These are phyloP conservation scores for Spinacia oleracea DNA, from an alignment of 179 eudicot genomes.

Conservation along the genomic window DNA sequence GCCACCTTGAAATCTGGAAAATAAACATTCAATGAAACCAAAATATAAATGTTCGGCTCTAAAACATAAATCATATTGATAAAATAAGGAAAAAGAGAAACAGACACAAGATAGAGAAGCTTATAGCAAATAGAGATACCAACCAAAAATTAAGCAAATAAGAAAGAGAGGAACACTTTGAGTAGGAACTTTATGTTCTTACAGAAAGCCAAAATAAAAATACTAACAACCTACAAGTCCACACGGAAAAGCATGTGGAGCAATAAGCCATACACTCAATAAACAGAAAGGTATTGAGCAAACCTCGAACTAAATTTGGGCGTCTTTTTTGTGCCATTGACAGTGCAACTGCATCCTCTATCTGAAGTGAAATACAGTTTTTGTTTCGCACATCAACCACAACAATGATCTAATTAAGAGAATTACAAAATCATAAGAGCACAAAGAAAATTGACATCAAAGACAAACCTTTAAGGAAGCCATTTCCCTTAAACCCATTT, in stretches of 20 bases:
- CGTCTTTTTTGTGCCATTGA: slow-evolving; percentile 77
- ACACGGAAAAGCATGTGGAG: background rate
- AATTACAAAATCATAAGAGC: background rate
- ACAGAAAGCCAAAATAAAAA: background rate
- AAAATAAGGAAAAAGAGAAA: background rate
- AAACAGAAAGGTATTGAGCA: slow-evolving; percentile 12
- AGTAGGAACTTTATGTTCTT: background rate
- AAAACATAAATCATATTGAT: background rate
- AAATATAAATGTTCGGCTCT: background rate
- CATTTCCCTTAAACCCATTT: slow-evolving; percentile 91
- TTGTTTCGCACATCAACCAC: background rate
- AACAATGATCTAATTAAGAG: background rate
- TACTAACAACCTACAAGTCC: background rate
- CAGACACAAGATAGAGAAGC: background rate
- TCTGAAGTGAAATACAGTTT: slow-evolving; percentile 42
- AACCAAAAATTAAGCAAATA: background rate
- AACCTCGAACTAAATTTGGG: slow-evolving; percentile 60
- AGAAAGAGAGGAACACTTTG: background rate
- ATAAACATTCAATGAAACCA: slow-evolving; percentile 7
- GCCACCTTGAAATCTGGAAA: slow-evolving; percentile 63
- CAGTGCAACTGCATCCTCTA: slow-evolving; percentile 92
- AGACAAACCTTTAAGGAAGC: slow-evolving; percentile 81
- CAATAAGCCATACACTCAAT: background rate
- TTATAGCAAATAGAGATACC: background rate
- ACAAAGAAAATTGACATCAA: background rate